These are phyloP conservation scores for Microdochium trichocladiopsis DNA, from an alignment of 2,329 filamentous ascomycete genomes.

Conservation along the genomic window DNA sequence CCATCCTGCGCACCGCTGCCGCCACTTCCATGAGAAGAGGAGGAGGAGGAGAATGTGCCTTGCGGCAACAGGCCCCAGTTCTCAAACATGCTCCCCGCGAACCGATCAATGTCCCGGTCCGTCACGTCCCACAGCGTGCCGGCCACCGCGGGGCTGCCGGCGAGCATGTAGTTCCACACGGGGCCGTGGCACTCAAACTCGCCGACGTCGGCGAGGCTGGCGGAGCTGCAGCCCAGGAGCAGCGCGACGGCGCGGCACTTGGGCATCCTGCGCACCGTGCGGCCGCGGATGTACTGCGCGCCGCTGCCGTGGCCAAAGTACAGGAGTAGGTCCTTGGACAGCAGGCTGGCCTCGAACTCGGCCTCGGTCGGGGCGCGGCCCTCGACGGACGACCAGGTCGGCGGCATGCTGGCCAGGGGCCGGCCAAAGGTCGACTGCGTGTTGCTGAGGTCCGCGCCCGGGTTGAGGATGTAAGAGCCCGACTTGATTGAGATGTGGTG, in stretches of 20 bases:
- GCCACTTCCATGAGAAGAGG: conserved; percentile 10
- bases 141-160: conserved; percentile 77
- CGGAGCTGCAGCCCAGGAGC: conserved; percentile 92
- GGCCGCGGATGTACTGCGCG: conserved; percentile 84
- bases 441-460: conserved; percentile 71
- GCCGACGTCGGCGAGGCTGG: conserved; percentile 70
- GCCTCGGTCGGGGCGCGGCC: conserved; percentile 65
- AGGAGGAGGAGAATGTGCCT: conserved; percentile 28
- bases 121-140: conserved; percentile 98
- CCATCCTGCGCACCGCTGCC: conserved; percentile 17
- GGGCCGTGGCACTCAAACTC: conserved; percentile 89
- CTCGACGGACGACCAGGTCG: conserved; percentile 65
- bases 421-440: conserved; percentile 72
- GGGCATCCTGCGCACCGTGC: conserved; percentile 72
- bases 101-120: conserved; percentile 93
- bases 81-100: conserved; percentile 71
- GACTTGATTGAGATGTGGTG: conserved; percentile 46
- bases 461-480: conserved; percentile 83
- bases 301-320: conserved; percentile 97
- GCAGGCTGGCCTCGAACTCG: conserved; percentile 66
- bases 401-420: conserved; percentile 57
- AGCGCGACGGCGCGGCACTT: conserved; percentile 71
- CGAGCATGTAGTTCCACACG: conserved; percentile 85
- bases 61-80: conserved; percentile 70
- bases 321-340: conserved; percentile 64